phyloP scores from a whole-genome alignment of 306 rosid species.

The Lathyrus aphaca region DNA sequence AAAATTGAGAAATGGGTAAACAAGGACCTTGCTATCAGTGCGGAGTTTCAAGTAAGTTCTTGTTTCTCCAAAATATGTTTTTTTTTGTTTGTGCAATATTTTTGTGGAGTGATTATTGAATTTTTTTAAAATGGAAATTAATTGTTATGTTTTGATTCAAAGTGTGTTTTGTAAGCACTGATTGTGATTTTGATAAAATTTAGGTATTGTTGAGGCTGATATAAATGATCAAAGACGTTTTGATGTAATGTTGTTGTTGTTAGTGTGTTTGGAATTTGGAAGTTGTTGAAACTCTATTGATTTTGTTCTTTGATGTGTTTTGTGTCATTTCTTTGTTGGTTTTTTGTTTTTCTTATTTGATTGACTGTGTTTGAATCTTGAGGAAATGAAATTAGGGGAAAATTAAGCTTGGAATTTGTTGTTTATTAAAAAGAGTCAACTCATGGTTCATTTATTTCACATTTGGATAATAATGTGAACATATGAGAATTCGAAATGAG shows the following conservation, averaged over 20 bases:
- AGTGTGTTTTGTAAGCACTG: slow-evolving; percentile 37
- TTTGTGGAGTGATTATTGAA: slow-evolving; percentile 25
- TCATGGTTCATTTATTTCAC: slow-evolving; percentile 20
- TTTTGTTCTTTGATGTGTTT: slow-evolving; percentile 42
- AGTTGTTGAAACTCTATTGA: no score
- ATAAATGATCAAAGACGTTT: slow-evolving; percentile 32
- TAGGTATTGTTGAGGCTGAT: slow-evolving; percentile 36
- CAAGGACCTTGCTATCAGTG: slow-evolving; percentile 99
- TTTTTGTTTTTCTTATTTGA: slow-evolving; percentile 25
- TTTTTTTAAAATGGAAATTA: not conserved
- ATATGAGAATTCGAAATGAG: no score
- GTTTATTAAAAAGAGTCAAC: slow-evolving; percentile 40
- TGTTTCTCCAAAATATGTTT: slow-evolving; percentile 64
- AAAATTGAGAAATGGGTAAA: no score
- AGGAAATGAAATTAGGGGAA: slow-evolving; percentile 42
- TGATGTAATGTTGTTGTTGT: slow-evolving; percentile 37
- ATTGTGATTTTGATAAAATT: slow-evolving; percentile 42
- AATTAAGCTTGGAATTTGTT: slow-evolving; percentile 37
- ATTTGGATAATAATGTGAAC: no score
- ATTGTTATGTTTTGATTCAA: slow-evolving; percentile 24
- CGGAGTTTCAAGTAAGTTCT: slow-evolving; percentile 99
- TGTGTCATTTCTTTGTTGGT: slow-evolving; percentile 30
- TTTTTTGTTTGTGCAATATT: slow-evolving; percentile 5
- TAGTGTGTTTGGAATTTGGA: slow-evolving; percentile 38
- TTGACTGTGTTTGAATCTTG: slow-evolving; percentile 41